Conservation (phyloP, 2,329 filamentous ascomycete species). For the Lecanicillium sp. region DNA sequence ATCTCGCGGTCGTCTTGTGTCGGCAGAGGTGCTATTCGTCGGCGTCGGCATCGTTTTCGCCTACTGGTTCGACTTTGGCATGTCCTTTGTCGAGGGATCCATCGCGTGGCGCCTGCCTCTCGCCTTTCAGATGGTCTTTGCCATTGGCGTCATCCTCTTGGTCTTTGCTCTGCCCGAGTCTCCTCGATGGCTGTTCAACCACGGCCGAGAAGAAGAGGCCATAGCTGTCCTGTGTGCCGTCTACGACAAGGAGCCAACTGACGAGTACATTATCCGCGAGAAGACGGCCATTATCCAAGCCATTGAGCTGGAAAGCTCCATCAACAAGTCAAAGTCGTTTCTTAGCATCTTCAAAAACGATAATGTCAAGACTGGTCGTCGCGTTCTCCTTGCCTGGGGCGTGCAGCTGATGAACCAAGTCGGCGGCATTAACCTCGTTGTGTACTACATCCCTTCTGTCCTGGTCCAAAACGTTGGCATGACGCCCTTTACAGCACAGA, state of each 20-base stretch:
- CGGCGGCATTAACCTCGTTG: constrained; percentile 37
- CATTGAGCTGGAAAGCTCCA: constrained; percentile 26
- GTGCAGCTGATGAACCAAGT: constrained; percentile 43
- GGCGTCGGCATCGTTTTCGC: constrained; percentile 27
- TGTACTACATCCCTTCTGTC: constrained; percentile 26
- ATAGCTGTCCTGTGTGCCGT: constrained; percentile 26
- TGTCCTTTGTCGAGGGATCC: constrained; percentile 15
- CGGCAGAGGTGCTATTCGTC: constrained; percentile 34
- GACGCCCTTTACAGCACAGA: constrained; percentile 18
- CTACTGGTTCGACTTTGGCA: constrained; percentile 22
- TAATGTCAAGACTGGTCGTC: constrained; percentile 30
- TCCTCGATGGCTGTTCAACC: constrained; percentile 30
- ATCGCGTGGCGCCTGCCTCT: constrained; percentile 13
- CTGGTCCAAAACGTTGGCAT: constrained; percentile 25
- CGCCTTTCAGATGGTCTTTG: constrained; percentile 26
- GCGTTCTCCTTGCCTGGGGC: constrained; percentile 37
- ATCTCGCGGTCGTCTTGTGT: constrained; percentile 43
- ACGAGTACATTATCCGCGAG: constrained; percentile 24
- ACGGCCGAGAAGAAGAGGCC: constrained; percentile 27
- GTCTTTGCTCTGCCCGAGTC: constrained; percentile 32
- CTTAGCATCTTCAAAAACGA: constrained; percentile 35
- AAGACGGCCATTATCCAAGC: constrained; percentile 31
- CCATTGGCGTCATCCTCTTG: constrained; percentile 22
- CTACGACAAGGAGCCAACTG: constrained; percentile 29
- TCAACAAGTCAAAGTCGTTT: constrained; percentile 25